Base-by-base conservation (phyloP, 164 flowering plant genomes). In the Vitis cinerea region DNA sequence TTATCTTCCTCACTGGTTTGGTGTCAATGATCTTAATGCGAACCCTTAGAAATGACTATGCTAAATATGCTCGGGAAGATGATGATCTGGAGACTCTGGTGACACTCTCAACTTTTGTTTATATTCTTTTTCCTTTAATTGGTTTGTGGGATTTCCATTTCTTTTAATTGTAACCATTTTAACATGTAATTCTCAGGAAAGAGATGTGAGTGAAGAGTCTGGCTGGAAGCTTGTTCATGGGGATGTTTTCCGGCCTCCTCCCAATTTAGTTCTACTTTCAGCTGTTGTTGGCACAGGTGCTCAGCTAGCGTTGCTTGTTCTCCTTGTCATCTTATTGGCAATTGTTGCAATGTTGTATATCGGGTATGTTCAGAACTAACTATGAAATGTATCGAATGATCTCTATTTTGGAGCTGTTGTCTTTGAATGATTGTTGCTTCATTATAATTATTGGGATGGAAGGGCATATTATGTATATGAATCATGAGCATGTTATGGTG, bases 171-270 rank as follows among this genome's bases (percentile, higher is more conserved):
- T 75, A 59, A 53, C 59, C 50, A 15, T 61, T 52, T 30, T 65
- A 14, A 58, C 17, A 16, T 6, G 14, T 70, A 12, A 44, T 71
- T 59, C 60, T 53, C 85, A 95, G 99, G 99, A 95, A 78, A 86
- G 99, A 78, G 99, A 95, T 84, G 99, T 89, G 27, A 95, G 90
- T 78, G 99, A 95, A 78, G 99, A 95, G 80, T 93, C 99, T 75
- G 99, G 99, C 50, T 95, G 99, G 99, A 95, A 95, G 74, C 98
- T 95, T 83, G 98, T 95, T 61, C 99, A 95, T 79, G 99, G 99
- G 29, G 99, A 95, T 89, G 99, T 95, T 69, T 95, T 95, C 73
- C 83, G 99, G 66, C 80, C 97, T 78, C 86, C 99, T 31, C 88
- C 85, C 75, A 87, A 55, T 77, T 76, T 93, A 67, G 96, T 85